Percentiles rank a stretch among this genome's conserved stretches.
phyloP scores from a whole-genome alignment of 1,284 basidiomycete genomes.

The Volvariella surrecta region DNA sequence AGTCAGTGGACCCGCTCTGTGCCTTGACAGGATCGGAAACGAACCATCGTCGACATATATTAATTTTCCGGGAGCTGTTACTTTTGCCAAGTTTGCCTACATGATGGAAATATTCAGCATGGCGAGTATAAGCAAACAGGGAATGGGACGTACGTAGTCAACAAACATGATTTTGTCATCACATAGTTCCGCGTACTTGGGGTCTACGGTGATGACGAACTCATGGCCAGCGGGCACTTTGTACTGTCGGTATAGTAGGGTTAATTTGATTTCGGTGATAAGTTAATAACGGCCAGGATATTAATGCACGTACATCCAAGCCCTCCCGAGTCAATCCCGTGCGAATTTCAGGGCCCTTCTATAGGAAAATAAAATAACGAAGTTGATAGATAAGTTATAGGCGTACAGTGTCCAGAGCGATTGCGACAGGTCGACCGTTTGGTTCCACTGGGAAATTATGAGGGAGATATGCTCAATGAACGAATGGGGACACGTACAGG shows the following conservation, averaged over 20 bases:
- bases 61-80: slow-evolving; percentile 91
- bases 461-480: slow-evolving; percentile 1
- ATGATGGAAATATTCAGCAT: slow-evolving; percentile 9
- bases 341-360: slow-evolving; percentile 99
- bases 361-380: slow-evolving; percentile 13
- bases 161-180: slow-evolving; percentile 83
- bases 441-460: slow-evolving; percentile 40
- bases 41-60: slow-evolving; percentile 96
- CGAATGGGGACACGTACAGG: slow-evolving; percentile 36
- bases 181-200: slow-evolving; percentile 71
- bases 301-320: slow-evolving; percentile 80
- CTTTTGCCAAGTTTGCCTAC: slow-evolving; percentile 88
- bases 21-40: slow-evolving; percentile 10
- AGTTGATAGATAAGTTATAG: slow-evolving; percentile 4
- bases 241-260: slow-evolving; percentile 35
- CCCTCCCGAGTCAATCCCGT: slow-evolving; percentile 90
- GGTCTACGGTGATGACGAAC: slow-evolving; percentile 87
- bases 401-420: slow-evolving; percentile 91
- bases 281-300: no score
- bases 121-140: slow-evolving; percentile 8
- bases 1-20: no score
- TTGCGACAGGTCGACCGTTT: slow-evolving; percentile 86
- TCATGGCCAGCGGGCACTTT: slow-evolving; percentile 89
- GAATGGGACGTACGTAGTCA: slow-evolving; percentile 69
- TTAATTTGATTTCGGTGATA: not conserved